Evolutionary conservation across 2,329 filamentous ascomycete species (phyloP), one percentile per base, ranked within the genome.

Genomic region (Penicillium sp.): DNA sequence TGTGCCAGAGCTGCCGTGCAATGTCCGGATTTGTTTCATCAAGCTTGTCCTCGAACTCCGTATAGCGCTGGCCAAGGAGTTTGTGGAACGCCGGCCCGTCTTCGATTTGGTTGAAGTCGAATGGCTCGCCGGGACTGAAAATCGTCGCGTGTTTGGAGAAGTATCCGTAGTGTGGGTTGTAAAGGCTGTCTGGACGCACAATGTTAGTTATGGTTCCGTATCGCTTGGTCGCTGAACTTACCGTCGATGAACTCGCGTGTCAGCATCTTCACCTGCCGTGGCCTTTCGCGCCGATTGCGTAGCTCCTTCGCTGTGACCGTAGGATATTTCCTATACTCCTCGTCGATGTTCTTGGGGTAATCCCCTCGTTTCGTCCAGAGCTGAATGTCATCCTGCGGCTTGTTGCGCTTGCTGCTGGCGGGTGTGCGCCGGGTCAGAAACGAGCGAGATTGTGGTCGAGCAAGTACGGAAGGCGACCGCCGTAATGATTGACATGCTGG

Each of bases 181-280:
- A 97, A 12, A 96, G 75, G 66, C 89, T 93, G 74, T 96, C 91
- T 95, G 62, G 28, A 54, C 19, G 34, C 9, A 41, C 11, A 46
- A 33, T 33, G 58, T 57, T 41, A 57, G 44, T 22, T 35, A 10
- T 29, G 4, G 25, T 11, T 6, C 8, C n/a, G 3, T 12, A 16
- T 41, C 25, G 31, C 36, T 12, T 37, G 18, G 34, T 25, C 9
- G 27, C n/a, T 18, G 28, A 68, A 69, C 59, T 58, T 66, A 90
- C 88, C 91, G 70, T 99, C 93, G 66, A 99, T 93, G 66, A 99
- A 99, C 77, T 99, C 95, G 58, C 95, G 82, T 67, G 95, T 88
- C 64, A 96, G 75, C 93, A 99, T 99, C 80, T 95, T 96, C 59
- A 95, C 91, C 69, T 87, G 81, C 64, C 81, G 82, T 37, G 93